Conservation (phyloP, 2,329 filamentous ascomycete genomes). For the Penicillium rolfsii region DNA sequence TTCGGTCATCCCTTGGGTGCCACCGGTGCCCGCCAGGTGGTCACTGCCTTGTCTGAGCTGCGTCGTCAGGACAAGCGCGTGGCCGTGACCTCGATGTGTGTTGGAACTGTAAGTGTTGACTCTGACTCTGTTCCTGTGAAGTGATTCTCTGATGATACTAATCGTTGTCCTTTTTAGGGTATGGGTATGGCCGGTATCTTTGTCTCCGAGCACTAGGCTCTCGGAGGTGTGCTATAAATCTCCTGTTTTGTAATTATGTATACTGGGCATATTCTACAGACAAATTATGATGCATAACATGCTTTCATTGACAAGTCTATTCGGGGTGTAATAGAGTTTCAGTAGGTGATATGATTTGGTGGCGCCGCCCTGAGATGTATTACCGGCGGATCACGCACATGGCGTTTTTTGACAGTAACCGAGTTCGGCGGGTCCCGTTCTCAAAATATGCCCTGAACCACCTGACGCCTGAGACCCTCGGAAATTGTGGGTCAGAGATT, state of each 20-base stretch:
- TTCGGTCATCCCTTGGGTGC: slow-evolving; percentile 89
- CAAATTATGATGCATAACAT: neutral
- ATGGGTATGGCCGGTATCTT: slow-evolving; percentile 88
- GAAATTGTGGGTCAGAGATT: neutral
- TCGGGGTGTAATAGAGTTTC: neutral
- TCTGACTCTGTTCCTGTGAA: neutral
- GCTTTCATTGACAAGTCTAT: neutral
- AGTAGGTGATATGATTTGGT: neutral
- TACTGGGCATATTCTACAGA: neutral
- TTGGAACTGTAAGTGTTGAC: slow-evolving; percentile 72
- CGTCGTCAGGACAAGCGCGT: slow-evolving; percentile 77
- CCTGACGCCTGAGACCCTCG: too few relatives aligned
- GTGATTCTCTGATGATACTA: slow-evolving; percentile 9
- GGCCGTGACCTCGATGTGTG: slow-evolving; percentile 89
- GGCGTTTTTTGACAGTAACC: neutral
- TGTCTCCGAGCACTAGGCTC: slow-evolving; percentile 73
- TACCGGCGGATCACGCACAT: neutral
- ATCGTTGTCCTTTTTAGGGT: slow-evolving; percentile 31
- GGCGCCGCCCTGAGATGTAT: neutral
- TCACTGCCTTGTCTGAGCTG: slow-evolving; percentile 83
- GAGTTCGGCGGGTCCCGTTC: neutral
- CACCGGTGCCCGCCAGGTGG: slow-evolving; percentile 88
- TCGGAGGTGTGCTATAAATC: neutral
- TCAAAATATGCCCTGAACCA: neutral
- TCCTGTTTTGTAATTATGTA: slow-evolving; percentile 3